phyloP scores from a whole-genome alignment of 768 basidiomycete species.

The Suillus weaverae region DNA sequence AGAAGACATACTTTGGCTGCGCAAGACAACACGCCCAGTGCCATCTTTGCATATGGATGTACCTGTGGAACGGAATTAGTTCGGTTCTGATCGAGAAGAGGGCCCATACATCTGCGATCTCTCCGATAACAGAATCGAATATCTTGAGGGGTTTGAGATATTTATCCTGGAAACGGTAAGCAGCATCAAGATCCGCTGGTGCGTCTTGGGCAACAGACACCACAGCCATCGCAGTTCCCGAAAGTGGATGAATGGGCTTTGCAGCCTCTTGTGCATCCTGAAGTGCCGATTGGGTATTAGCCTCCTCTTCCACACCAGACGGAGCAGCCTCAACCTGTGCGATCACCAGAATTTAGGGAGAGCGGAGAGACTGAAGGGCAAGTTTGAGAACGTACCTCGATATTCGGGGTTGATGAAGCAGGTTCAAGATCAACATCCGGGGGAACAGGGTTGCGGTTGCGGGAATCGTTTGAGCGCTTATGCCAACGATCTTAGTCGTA shows the following conservation, averaged over 20 bases:
- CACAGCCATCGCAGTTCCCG: not conserved
- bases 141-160: slow-evolving; percentile 3
- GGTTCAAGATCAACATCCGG: not conserved
- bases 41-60: slow-evolving; percentile 10
- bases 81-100: not conserved
- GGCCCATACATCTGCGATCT: not conserved
- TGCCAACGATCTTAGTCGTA: not conserved
- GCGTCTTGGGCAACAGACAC: not conserved
- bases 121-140: not conserved
- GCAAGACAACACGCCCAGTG: not conserved
- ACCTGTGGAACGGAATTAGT: not conserved
- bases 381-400: not conserved
- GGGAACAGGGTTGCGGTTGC: not conserved
- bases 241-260: not conserved
- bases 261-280: not conserved
- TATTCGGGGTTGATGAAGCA: not conserved
- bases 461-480: not conserved
- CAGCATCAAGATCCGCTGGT: not conserved
- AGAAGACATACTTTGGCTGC: slow-evolving; percentile 1
- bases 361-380: not conserved
- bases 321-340: not conserved
- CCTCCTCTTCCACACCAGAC: not conserved
- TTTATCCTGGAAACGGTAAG: not conserved
- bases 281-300: not conserved
- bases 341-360: not conserved